phyloP scores from a whole-genome alignment of 345 rosid genomes.

The Gossypium bickii region DNA sequence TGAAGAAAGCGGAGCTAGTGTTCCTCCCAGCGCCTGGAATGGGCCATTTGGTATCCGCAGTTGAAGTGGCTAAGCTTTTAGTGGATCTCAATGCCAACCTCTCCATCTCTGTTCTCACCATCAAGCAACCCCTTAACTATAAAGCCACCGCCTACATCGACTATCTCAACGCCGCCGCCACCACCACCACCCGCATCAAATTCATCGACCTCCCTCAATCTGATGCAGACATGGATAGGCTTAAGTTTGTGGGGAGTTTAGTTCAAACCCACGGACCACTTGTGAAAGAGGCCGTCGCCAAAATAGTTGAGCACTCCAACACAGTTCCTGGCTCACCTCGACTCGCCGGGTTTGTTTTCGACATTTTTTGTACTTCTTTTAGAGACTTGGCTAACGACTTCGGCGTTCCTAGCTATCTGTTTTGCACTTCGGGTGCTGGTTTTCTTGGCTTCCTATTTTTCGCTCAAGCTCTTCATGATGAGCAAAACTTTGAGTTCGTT shows the following conservation, averaged over 20 bases:
- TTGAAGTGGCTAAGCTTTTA: constrained; percentile 38
- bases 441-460: background rate
- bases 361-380: background rate
- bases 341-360: constrained; percentile 8
- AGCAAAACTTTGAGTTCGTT: background rate
- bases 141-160: background rate
- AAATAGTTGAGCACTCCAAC: background rate
- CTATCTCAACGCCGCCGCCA: background rate
- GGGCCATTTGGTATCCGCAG: constrained; percentile 43
- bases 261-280: background rate
- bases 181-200: background rate
- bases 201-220: background rate
- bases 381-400: constrained; percentile 1
- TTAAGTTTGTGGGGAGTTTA: background rate
- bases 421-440: background rate
- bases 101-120: constrained; percentile 38
- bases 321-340: background rate
- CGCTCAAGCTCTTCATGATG: background rate
- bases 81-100: constrained; percentile 27
- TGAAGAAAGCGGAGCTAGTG: constrained; percentile 35
- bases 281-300: background rate
- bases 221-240: background rate
- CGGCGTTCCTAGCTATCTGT: constrained; percentile 3
- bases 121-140: background rate
- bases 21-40: constrained; percentile 40